Evolutionary conservation across 129 eudicot species (phyloP), one percentile per base, ranked within the genome.

Genomic region (Erigeron canadensis): DNA sequence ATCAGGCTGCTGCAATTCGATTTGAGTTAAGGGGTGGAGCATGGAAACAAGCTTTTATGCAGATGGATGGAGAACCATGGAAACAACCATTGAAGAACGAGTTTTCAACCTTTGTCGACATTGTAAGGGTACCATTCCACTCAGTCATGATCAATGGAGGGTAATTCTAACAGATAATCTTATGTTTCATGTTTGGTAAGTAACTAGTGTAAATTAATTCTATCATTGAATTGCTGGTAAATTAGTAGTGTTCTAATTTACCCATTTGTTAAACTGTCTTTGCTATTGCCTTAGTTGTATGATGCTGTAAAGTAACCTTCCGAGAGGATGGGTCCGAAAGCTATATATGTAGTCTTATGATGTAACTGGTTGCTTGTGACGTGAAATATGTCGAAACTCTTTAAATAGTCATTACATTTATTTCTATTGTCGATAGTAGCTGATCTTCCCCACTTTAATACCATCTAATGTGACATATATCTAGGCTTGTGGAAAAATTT

Each of bases 61-160:
- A 94, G 75, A 88, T 88, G 94, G 99, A 94, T 56, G 99, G 99
- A 41, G 99, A 94, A 74, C 99, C 99, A 41, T 94, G 99, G 99
- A 90, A 90, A 81, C 99, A 87, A 58, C 97, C 99, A 1, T 76
- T 94, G 60, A 74, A 86, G 69, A 79, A 79, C 38, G 93, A 90
- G 22, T 94, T 58, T 77, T 94, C 99, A 44, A 88, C 91, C 6
- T 94, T 85, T 82, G 94, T 94, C 28, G 99, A 94, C 76, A 87
- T 94, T 19, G 86, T 81, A 80, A 76, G 85, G 63, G 96, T 94
- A 8, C 87, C 96, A 1, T 81, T 83, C 78, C 91, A 79, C 23
- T 90, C 99, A 3, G 66, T 90, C 67, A 88, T 94, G 97, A 76
- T 94, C 43, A 65, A 75, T 16, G 96, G 91, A 38, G 86, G 77